Conservation (phyloP, 2,329 filamentous ascomycete species). For the Trichothecium roseum region DNA sequence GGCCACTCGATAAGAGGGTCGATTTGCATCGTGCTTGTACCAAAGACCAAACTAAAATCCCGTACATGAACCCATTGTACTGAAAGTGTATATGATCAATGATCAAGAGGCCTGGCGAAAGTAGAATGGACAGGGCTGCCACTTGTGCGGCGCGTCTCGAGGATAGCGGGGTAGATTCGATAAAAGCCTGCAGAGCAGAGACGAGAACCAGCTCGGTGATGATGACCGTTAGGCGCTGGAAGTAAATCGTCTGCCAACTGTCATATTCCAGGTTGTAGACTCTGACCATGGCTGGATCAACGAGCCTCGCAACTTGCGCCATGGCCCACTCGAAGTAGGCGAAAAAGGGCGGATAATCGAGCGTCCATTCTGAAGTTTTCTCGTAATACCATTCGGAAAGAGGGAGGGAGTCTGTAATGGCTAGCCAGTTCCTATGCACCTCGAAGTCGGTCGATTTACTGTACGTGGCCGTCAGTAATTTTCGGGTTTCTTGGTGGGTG, state of each 20-base stretch:
- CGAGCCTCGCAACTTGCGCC: constrained; percentile 66
- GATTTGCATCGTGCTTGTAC: constrained; percentile 68
- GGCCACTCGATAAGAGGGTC: constrained; percentile 65
- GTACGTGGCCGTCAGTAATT: constrained; percentile 7
- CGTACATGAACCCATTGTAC: constrained; percentile 97
- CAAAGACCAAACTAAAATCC: constrained; percentile 76
- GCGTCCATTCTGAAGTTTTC: constrained; percentile 97
- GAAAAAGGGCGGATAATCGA: constrained; percentile 98
- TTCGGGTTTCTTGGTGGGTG: neutral
- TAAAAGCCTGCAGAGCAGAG: constrained; percentile 72
- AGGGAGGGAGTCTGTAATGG: constrained; percentile 83
- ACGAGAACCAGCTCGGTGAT: constrained; percentile 73
- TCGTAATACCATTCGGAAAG: constrained; percentile 92
- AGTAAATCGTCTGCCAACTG: constrained; percentile 90
- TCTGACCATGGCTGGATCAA: constrained; percentile 72
- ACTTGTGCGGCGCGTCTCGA: constrained; percentile 74
- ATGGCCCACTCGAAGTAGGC: constrained; percentile 93
- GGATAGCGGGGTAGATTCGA: constrained; percentile 55
- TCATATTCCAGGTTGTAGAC: constrained; percentile 75
- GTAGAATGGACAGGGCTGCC: constrained; percentile 75
- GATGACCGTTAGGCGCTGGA: constrained; percentile 84
- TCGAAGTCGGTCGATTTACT: constrained; percentile 99
- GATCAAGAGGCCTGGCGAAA: constrained; percentile 88
- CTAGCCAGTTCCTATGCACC: constrained; percentile 97
- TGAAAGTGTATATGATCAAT: constrained; percentile 99